A percentile compares a stretch with the other conserved stretches of the same genome.
Evolutionary conservation across 345 rosid species (phyloP).

Genomic region (Triadica sebifera): DNA sequence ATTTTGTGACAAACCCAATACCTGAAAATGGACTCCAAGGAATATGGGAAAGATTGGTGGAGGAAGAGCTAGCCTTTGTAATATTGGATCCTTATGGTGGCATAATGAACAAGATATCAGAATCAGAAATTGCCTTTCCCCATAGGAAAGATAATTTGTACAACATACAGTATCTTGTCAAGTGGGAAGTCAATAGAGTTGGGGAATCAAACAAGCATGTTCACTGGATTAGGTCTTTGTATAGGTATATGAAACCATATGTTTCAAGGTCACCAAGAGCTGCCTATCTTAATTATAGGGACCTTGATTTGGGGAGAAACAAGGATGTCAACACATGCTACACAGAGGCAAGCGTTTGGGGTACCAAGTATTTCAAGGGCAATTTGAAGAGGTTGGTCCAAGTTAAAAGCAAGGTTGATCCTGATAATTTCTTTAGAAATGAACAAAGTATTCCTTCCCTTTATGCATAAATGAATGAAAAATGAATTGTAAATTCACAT

Average conservation of each 20-base stretch:
- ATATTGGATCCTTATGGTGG: conserved; percentile 30
- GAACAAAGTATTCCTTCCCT: conserved; percentile 21
- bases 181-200: conserved; percentile 17
- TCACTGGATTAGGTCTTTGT: conserved; percentile 16
- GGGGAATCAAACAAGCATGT: conserved; percentile 12
- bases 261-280: conserved; percentile 25
- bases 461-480: background rate
- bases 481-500: too few species aligned
- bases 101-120: conserved; percentile 17
- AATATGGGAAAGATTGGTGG: conserved; percentile 8
- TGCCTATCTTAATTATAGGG: conserved; percentile 29
- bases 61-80: conserved; percentile 13
- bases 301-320: conserved; percentile 25
- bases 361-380: conserved; percentile 19
- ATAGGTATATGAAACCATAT: conserved; percentile 16
- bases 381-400: conserved; percentile 25
- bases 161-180: conserved; percentile 27
- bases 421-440: conserved; percentile 20
- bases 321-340: conserved; percentile 9
- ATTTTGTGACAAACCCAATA: conserved; percentile 18
- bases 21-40: conserved; percentile 16
- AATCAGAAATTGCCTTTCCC: conserved; percentile 23
- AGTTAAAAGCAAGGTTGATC: conserved; percentile 21
- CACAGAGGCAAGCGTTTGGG: conserved; percentile 22
- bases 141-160: conserved; percentile 24